Evolutionary conservation across 1,139 yeast species (phyloP).

Genomic region (Sugiyamaella pinicola): DNA sequence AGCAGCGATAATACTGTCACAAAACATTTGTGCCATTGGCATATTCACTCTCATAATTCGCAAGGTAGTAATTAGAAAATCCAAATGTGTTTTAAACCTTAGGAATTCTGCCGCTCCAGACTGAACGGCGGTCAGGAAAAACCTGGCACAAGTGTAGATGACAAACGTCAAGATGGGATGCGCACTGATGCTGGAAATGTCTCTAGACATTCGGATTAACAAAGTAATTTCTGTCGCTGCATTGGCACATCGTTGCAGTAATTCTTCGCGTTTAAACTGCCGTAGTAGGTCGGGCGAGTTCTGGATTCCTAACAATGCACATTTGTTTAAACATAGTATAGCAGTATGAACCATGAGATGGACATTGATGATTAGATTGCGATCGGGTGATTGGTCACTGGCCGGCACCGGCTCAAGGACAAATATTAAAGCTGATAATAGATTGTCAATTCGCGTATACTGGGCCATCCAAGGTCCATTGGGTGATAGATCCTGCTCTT

Average conservation of each 20-base stretch:
- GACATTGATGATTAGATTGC: slow-evolving; percentile 23
- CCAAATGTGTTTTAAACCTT: slow-evolving; percentile 28
- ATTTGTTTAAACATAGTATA: slow-evolving; percentile 31
- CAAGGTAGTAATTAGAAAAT: slow-evolving; percentile 33
- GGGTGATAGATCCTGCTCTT: slow-evolving; percentile 22
- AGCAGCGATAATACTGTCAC: slow-evolving; percentile 22
- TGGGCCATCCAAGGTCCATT: slow-evolving; percentile 31
- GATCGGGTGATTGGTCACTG: slow-evolving; percentile 21
- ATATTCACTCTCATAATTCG: slow-evolving; percentile 25
- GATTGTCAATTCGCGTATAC: slow-evolving; percentile 26
- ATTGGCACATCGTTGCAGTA: slow-evolving; percentile 29
- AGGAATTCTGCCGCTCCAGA: slow-evolving; percentile 21
- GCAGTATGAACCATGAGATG: slow-evolving; percentile 31
- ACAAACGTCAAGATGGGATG: slow-evolving; percentile 31
- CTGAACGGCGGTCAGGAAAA: slow-evolving; percentile 31
- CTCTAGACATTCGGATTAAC: slow-evolving; percentile 29
- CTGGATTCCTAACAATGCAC: slow-evolving; percentile 26
- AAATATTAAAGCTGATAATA: slow-evolving; percentile 22
- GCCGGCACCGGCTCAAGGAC: slow-evolving; percentile 26
- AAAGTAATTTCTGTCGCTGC: slow-evolving; percentile 31
- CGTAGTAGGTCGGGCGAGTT: slow-evolving; percentile 23
- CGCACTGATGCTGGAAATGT: slow-evolving; percentile 24
- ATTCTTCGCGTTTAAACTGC: slow-evolving; percentile 24
- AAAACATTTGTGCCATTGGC: slow-evolving; percentile 31
- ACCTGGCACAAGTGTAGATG: slow-evolving; percentile 34